phyloP scores from a whole-genome alignment of 441 rosid species.

The Croton laevigatus region DNA sequence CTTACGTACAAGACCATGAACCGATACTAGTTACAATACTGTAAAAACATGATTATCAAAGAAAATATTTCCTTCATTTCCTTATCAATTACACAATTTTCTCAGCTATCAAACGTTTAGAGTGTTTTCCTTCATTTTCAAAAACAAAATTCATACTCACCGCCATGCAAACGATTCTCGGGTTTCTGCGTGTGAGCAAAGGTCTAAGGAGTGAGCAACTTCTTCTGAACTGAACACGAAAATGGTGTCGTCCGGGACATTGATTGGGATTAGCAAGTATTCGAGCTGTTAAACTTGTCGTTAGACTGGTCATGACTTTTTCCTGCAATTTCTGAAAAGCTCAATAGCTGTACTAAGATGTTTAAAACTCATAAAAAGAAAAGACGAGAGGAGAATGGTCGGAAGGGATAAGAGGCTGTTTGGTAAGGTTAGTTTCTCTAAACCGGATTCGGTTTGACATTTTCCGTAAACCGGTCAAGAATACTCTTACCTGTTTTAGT shows the following conservation, averaged over 20 bases:
- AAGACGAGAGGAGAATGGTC: neutral
- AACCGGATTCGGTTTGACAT: neutral
- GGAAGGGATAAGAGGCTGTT: constrained; percentile 21
- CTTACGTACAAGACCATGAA: neutral
- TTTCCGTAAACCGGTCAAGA: neutral
- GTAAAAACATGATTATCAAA: neutral
- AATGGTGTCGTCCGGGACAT: constrained; percentile 16
- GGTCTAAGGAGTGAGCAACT: constrained; percentile 30
- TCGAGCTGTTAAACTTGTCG: constrained; percentile 49
- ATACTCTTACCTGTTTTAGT: neutral
- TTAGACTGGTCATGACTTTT: constrained; percentile 43
- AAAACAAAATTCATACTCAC: constrained; percentile 38
- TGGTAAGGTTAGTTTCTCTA: constrained; percentile 1
- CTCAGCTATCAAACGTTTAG: neutral
- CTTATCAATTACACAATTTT: neutral
- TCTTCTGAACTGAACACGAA: constrained; percentile 22
- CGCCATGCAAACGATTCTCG: constrained; percentile 76
- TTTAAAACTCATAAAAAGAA: no score
- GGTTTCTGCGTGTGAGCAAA: constrained; percentile 33
- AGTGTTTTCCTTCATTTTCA: neutral
- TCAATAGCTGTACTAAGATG: neutral
- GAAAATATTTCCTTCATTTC: neutral
- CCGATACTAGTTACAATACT: neutral
- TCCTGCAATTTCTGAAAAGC: neutral
- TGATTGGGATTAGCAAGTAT: constrained; percentile 25